Conservation (phyloP, 176 grass and related monocot genomes). For the Bolboschoenus planiculmis region DNA sequence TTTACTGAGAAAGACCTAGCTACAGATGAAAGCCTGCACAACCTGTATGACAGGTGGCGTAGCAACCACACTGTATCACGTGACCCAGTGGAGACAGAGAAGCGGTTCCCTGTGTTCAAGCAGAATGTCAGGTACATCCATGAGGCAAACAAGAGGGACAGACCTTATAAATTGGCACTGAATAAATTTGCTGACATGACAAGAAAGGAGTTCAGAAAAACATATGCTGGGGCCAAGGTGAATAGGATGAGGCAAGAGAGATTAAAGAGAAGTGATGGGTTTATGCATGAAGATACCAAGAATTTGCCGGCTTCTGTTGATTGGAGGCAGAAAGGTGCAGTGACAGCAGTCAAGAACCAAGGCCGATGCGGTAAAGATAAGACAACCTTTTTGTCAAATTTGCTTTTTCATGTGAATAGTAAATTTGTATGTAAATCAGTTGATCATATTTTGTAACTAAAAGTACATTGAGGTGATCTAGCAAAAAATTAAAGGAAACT, state of each 20-base stretch:
- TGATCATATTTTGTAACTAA: neutral
- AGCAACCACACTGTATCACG: constrained; percentile 32
- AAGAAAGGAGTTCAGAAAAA: constrained; percentile 49
- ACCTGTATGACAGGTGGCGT: constrained; percentile 55
- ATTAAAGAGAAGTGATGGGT: neutral
- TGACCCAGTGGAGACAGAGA: neutral
- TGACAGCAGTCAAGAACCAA: constrained; percentile 74
- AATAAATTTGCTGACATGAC: constrained; percentile 92
- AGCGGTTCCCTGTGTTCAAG: constrained; percentile 62
- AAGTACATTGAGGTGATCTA: neutral
- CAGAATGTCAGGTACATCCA: constrained; percentile 59
- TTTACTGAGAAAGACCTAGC: constrained; percentile 46
- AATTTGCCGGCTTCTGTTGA: constrained; percentile 37
- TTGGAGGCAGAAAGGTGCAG: constrained; percentile 60
- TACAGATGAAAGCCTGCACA: constrained; percentile 45
- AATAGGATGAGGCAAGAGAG: constrained; percentile 16
- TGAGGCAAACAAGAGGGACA: constrained; percentile 43
- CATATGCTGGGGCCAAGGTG: constrained; percentile 37
- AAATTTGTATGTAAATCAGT: neutral
- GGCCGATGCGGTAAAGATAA: constrained; percentile 57
- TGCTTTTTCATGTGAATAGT: neutral
- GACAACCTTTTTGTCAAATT: neutral
- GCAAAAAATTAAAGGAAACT: neutral
- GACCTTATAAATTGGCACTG: constrained; percentile 50
- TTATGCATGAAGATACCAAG: constrained; percentile 26